Percentiles rank a stretch among this genome's conserved stretches.
These are phyloP conservation scores for Metarhizium robertsii DNA, from an alignment of 2,329 filamentous ascomycete species.

Conservation along the genomic window DNA sequence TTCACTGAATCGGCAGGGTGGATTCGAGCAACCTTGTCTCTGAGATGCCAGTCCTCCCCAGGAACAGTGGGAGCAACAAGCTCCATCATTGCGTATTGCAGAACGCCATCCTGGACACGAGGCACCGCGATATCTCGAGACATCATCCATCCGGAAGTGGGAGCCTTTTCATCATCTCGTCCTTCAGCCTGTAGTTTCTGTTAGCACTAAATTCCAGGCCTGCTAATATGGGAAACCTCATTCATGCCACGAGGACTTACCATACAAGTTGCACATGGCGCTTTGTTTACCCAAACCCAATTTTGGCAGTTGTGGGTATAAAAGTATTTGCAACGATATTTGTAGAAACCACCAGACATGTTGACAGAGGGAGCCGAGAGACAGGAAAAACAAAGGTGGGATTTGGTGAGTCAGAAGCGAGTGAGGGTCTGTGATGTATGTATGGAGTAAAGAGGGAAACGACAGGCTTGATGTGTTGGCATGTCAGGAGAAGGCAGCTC, in stretches of 20 bases:
- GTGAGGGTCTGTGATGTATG: neutral
- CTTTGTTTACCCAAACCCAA: conserved; percentile 45
- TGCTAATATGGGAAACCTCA: neutral
- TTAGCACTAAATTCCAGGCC: neutral
- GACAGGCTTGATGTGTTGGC: neutral
- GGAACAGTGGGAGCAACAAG: conserved; percentile 28
- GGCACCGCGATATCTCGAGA: conserved; percentile 36
- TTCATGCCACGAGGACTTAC: conserved; percentile 24
- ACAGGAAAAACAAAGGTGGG: neutral
- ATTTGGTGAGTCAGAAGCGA: neutral
- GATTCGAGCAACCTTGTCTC: conserved; percentile 9
- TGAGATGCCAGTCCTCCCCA: conserved; percentile 28
- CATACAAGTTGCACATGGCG: conserved; percentile 38
- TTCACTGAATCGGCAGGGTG: conserved; percentile 5
- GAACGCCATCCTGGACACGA: conserved; percentile 31
- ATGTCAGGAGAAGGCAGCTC: neutral
- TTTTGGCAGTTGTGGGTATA: conserved; percentile 41
- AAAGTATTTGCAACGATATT: conserved; percentile 47
- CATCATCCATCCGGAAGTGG: conserved; percentile 16
- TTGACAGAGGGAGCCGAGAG: neutral
- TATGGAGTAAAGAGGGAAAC: neutral
- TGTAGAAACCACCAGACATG: conserved; percentile 36
- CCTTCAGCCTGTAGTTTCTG: conserved; percentile 33
- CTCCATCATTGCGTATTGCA: conserved; percentile 40
- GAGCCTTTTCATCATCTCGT: conserved; percentile 31